Conservation (phyloP, 768 basidiomycete genomes). For the Artomyces pyxidatus region DNA sequence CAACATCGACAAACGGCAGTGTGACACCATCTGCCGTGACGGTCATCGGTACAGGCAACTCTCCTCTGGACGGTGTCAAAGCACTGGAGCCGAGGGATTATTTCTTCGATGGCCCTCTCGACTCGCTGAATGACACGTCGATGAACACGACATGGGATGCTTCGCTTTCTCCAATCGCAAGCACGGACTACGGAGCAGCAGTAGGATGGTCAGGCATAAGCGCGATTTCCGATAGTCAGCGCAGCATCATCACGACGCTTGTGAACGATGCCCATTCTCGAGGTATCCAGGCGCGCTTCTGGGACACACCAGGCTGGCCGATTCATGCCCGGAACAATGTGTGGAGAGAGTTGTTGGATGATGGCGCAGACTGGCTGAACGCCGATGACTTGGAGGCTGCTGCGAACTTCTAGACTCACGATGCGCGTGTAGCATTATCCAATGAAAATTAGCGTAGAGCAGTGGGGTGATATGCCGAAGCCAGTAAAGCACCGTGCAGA, state of each 20-base stretch:
- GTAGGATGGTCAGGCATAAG: slow-evolving; percentile 43
- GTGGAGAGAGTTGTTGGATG: slow-evolving; percentile 35
- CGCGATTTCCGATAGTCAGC: slow-evolving; percentile 32
- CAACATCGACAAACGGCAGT: slow-evolving; percentile 35
- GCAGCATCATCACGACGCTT: slow-evolving; percentile 29
- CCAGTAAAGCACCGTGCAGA: no score
- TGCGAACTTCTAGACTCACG: slow-evolving; percentile 25
- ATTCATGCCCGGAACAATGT: slow-evolving; percentile 33
- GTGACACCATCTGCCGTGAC: slow-evolving; percentile 31
- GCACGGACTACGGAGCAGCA: slow-evolving; percentile 35
- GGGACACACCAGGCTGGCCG: slow-evolving; percentile 46
- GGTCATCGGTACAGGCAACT: slow-evolving; percentile 45
- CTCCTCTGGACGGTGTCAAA: slow-evolving; percentile 38
- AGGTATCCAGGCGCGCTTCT: slow-evolving; percentile 42
- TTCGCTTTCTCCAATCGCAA: slow-evolving; percentile 41
- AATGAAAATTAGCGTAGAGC: no score
- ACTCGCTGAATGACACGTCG: slow-evolving; percentile 27
- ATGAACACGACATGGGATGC: slow-evolving; percentile 33
- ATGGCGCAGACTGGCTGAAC: slow-evolving; percentile 44
- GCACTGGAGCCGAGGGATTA: slow-evolving; percentile 37
- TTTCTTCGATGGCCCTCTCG: slow-evolving; percentile 46
- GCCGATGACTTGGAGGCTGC: slow-evolving; percentile 42
- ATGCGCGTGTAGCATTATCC: no score
- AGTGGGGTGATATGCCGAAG: no score
- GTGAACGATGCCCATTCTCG: slow-evolving; percentile 36